These are phyloP conservation scores for Sugiyamaella xylanicola DNA, from an alignment of 1,139 yeast species.

Conservation along the genomic window DNA sequence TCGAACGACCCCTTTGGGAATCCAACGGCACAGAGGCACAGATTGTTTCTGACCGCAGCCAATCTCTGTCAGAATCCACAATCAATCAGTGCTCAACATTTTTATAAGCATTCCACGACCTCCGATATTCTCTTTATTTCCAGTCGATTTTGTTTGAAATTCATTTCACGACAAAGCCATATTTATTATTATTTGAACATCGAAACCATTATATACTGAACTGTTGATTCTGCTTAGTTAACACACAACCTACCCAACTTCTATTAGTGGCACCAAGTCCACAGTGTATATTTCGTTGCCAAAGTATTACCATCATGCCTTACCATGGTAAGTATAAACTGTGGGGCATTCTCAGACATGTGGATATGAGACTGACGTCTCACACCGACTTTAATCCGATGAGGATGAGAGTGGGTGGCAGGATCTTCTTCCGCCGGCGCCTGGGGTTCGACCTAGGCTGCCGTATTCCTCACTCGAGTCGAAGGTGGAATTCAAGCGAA, in stretches of 20 bases:
- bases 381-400: too few relatives aligned
- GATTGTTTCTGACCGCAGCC: background rate
- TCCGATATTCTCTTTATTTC: too few relatives aligned
- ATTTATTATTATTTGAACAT: background rate
- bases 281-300: too few relatives aligned
- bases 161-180: background rate
- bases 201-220: background rate
- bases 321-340: constrained; percentile 29
- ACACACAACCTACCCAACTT: background rate
- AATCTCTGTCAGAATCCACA: background rate
- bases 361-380: too few relatives aligned
- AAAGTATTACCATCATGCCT: constrained; percentile 25
- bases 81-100: background rate
- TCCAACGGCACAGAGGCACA: background rate
- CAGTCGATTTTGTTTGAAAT: too few relatives aligned
- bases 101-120: background rate
- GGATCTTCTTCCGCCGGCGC: too few relatives aligned
- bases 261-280: background rate
- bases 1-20: background rate
- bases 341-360: too few relatives aligned
- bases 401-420: too few relatives aligned
- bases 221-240: background rate
- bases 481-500: too few relatives aligned
- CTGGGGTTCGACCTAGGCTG: too few relatives aligned
- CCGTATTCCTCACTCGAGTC: too few relatives aligned